phyloP scores from a whole-genome alignment of 805 yeast genomes.

The Jamesozyma lodderae region DNA sequence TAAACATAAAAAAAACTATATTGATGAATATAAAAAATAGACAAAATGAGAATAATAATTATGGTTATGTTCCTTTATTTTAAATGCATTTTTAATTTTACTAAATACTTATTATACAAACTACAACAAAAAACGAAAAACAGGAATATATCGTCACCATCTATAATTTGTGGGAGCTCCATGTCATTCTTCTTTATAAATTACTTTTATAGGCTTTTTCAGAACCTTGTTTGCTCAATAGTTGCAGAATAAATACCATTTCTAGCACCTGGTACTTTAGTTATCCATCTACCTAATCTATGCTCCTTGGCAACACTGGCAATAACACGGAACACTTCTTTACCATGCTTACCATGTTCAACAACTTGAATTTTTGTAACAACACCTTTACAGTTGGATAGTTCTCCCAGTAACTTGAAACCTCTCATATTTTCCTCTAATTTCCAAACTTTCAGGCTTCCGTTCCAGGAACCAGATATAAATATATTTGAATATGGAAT shows the following conservation, averaged over 20 bases:
- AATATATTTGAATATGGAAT: constrained; percentile 80
- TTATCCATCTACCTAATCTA: constrained; percentile 79
- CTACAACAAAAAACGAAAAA: too few relatives aligned
- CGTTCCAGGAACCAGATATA: constrained; percentile 83
- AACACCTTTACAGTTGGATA: constrained; percentile 58
- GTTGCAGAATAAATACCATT: constrained; percentile 59
- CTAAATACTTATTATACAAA: too few relatives aligned
- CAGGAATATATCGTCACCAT: too few relatives aligned
- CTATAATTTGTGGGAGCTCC: too few relatives aligned
- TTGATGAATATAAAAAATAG: too few relatives aligned
- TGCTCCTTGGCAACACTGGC: constrained; percentile 79
- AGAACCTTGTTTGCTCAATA: constrained; percentile 33
- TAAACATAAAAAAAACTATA: too few relatives aligned
- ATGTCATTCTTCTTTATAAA: too few relatives aligned
- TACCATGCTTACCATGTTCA: constrained; percentile 44
- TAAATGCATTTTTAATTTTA: too few relatives aligned
- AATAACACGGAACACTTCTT: constrained; percentile 44
- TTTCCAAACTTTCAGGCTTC: constrained; percentile 70
- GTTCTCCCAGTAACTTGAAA: constrained; percentile 47
- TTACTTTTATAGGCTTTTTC: too few relatives aligned
- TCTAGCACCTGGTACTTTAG: constrained; percentile 53
- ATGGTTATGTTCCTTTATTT: too few relatives aligned
- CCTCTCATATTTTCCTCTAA: constrained; percentile 54
- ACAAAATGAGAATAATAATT: too few relatives aligned
- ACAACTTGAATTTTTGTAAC: constrained; percentile 55